These are phyloP conservation scores for Coprinellus micaceus DNA, from an alignment of 768 basidiomycete species.

Conservation along the genomic window DNA sequence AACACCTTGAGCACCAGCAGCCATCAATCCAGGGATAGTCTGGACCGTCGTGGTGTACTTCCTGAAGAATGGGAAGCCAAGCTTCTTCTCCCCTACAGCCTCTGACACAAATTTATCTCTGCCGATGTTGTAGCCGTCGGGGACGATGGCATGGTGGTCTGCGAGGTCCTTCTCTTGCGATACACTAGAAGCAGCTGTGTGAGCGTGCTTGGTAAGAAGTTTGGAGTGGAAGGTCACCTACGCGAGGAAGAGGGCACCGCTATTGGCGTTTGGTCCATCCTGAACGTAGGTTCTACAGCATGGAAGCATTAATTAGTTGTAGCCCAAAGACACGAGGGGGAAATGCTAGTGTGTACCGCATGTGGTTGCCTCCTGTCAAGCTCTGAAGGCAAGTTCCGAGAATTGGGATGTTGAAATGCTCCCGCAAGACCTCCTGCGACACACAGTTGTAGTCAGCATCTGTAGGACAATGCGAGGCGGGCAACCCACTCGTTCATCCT, in stretches of 20 bases:
- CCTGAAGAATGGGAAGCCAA: conserved; percentile 40
- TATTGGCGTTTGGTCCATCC: conserved; percentile 46
- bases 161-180: conserved; percentile 32
- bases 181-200: conserved; percentile 19
- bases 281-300: conserved; percentile 50
- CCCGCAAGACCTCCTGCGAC: conserved; percentile 59
- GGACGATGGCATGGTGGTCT: conserved; percentile 29
- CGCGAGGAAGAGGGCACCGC: conserved; percentile 53
- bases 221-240: conserved; percentile 14
- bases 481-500: conserved; percentile 45
- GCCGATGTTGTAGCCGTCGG: conserved; percentile 34
- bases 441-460: background rate
- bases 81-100: conserved; percentile 32
- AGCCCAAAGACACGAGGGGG: too few species aligned
- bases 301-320: too few species aligned
- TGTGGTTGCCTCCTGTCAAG: conserved; percentile 74
- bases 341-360: too few species aligned
- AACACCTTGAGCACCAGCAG: conserved; percentile 45
- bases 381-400: conserved; percentile 75
- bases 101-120: conserved; percentile 11
- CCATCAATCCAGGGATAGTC: conserved; percentile 52
- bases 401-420: conserved; percentile 65
- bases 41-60: conserved; percentile 43
- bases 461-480: conserved; percentile 10
- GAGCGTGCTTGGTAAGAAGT: background rate